Conservation (phyloP, 2,329 filamentous ascomycete genomes). For the Penicillium sumatraense region DNA sequence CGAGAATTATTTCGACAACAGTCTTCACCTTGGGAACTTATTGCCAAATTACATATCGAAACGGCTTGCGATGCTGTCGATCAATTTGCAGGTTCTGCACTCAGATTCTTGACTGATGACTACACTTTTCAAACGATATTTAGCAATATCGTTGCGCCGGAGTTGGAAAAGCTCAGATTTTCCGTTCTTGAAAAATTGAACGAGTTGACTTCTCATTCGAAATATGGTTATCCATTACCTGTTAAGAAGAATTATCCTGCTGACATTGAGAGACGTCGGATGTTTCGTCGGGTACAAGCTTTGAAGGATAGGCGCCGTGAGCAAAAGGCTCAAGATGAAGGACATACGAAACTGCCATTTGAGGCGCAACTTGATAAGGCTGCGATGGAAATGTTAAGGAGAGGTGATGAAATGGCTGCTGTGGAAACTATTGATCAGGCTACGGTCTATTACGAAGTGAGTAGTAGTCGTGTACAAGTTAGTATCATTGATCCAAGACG, state of each 20-base stretch:
- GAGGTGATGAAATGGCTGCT: slow-evolving; percentile 37
- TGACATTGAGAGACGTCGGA: slow-evolving; percentile 10
- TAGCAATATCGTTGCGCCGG: slow-evolving; percentile 20
- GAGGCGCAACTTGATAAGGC: too few relatives aligned
- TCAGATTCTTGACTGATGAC: slow-evolving; percentile 31
- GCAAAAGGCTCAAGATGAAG: too few relatives aligned
- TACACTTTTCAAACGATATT: slow-evolving; percentile 25
- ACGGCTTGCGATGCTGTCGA: slow-evolving; percentile 27
- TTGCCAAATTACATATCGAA: slow-evolving; percentile 32
- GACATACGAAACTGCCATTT: too few relatives aligned
- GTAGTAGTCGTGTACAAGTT: too few relatives aligned
- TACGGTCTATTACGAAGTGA: slow-evolving; percentile 28
- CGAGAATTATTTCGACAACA: slow-evolving; percentile 41
- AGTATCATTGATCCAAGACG: background rate
- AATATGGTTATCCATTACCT: slow-evolving; percentile 30
- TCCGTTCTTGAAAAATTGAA: slow-evolving; percentile 25
- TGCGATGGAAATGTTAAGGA: too few relatives aligned
- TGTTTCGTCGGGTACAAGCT: slow-evolving; percentile 5
- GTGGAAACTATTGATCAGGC: slow-evolving; percentile 49
- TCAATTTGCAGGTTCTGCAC: slow-evolving; percentile 26
- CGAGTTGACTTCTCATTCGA: slow-evolving; percentile 27
- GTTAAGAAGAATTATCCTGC: slow-evolving; percentile 18
- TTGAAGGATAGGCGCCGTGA: slow-evolving; percentile 6
- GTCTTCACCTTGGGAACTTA: slow-evolving; percentile 36
- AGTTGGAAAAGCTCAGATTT: slow-evolving; percentile 28